Percentiles rank a stretch among this genome's conserved stretches.
Evolutionary conservation across 768 basidiomycete genomes (phyloP).

Genomic region (Rhodotorula graminis): DNA sequence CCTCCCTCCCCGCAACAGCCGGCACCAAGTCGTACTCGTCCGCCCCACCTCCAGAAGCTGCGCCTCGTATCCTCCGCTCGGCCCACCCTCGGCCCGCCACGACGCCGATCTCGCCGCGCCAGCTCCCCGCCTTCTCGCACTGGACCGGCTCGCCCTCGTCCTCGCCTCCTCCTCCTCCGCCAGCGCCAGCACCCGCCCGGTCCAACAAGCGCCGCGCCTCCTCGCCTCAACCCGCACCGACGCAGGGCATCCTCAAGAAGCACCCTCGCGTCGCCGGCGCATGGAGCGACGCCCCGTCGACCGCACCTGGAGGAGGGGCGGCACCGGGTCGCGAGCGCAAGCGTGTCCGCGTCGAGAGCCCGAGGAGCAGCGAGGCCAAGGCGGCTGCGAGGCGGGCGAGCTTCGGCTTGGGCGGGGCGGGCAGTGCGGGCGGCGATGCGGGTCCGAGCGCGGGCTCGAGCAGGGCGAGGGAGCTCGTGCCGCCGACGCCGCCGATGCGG

Average conservation of each 20-base stretch:
- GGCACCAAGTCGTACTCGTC: neutral
- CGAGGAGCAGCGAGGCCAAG: neutral
- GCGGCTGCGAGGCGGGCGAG: too few relatives aligned
- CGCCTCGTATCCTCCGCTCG: neutral
- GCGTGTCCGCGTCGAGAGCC: neutral
- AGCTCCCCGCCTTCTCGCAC: neutral
- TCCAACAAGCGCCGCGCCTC: too few relatives aligned
- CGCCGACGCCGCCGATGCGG: slow-evolving; percentile 2
- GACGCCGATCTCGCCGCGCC: neutral
- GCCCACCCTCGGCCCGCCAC: neutral
- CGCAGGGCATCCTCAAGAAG: neutral
- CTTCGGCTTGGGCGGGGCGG: neutral
- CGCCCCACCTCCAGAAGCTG: neutral
- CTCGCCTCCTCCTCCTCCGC: too few relatives aligned
- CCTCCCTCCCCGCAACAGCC: too few relatives aligned
- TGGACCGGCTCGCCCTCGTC: too few relatives aligned
- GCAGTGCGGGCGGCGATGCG: neutral
- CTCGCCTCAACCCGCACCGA: neutral
- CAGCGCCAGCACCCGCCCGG: neutral
- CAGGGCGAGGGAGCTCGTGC: slow-evolving; percentile 5
- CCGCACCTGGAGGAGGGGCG: too few relatives aligned
- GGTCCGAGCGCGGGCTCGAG: neutral
- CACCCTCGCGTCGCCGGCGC: neutral
- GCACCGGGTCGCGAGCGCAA: neutral
- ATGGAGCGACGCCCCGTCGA: neutral